These are phyloP conservation scores for Exophiala lecanii-corni DNA, from an alignment of 2,329 filamentous ascomycete genomes.

Conservation along the genomic window DNA sequence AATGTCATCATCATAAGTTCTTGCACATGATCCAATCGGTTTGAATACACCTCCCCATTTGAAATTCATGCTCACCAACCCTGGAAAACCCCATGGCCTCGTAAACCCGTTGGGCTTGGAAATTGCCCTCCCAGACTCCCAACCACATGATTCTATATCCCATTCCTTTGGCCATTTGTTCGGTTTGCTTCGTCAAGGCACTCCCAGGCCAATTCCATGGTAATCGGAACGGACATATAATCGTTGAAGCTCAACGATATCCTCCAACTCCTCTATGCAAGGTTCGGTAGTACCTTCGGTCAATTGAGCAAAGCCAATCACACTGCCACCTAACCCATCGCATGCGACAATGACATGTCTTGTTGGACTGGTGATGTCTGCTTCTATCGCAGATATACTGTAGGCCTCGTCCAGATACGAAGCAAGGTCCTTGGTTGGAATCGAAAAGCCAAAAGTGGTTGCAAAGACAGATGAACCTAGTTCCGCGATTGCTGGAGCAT, in stretches of 20 bases:
- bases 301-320: slow-evolving; percentile 22
- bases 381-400: slow-evolving; percentile 14
- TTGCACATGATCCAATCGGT: slow-evolving; percentile 25
- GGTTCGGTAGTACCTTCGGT: slow-evolving; percentile 20
- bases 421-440: slow-evolving; percentile 18
- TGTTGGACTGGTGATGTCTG: slow-evolving; percentile 9
- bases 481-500: slow-evolving; percentile 17
- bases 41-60: slow-evolving; percentile 24
- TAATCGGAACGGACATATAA: slow-evolving; percentile 17
- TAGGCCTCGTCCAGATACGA: slow-evolving; percentile 19
- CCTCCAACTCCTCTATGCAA: slow-evolving; percentile 15
- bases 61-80: slow-evolving; percentile 23
- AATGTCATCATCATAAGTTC: slow-evolving; percentile 12
- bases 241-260: slow-evolving; percentile 19
- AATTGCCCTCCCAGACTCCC: slow-evolving; percentile 25
- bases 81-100: slow-evolving; percentile 17
- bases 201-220: slow-evolving; percentile 18
- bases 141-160: slow-evolving; percentile 20
- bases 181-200: slow-evolving; percentile 8
- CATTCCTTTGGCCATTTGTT: slow-evolving; percentile 8
- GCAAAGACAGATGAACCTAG: slow-evolving; percentile 21
- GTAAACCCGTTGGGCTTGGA: slow-evolving; percentile 20
- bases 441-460: slow-evolving; percentile 22
- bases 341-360: slow-evolving; percentile 20
- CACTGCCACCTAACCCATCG: background rate